Percentiles rank a stretch among this genome's conserved stretches.
Evolutionary conservation across 2,329 filamentous ascomycete species (phyloP).

Genomic region (Bipolaris bicolor): DNA sequence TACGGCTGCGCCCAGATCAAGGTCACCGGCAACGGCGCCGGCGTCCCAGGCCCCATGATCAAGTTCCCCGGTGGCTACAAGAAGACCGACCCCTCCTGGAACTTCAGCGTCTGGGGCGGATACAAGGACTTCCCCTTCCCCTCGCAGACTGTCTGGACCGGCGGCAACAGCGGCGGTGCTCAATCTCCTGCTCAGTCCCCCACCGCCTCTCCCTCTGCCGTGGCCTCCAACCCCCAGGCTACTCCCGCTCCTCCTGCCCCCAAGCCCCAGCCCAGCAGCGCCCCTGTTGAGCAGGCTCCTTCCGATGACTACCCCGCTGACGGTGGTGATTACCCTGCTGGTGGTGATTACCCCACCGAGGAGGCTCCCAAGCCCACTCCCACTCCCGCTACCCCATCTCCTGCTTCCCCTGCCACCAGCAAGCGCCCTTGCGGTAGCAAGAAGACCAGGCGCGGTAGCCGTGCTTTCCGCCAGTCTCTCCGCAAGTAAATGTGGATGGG

Average conservation of each 20-base stretch:
- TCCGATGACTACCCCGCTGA: background rate
- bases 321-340: background rate
- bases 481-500: background rate
- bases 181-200: background rate
- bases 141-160: slow-evolving; percentile 25
- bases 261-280: background rate
- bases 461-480: slow-evolving; percentile 10
- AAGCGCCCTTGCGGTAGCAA: slow-evolving; percentile 5
- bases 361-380: background rate
- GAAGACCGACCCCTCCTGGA: slow-evolving; percentile 30
- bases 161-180: slow-evolving; percentile 8
- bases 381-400: no score
- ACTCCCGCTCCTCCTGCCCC: background rate
- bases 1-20: slow-evolving; percentile 51
- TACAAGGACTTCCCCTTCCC: slow-evolving; percentile 30
- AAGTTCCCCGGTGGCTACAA: slow-evolving; percentile 52
- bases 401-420: background rate
- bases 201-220: background rate
- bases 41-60: slow-evolving; percentile 35
- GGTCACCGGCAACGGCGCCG: slow-evolving; percentile 44
- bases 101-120: slow-evolving; percentile 27
- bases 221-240: background rate
- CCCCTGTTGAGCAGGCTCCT: background rate
- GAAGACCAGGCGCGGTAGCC: slow-evolving; percentile 5
- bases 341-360: background rate